Evolutionary conservation across 2,329 filamentous ascomycete genomes (phyloP).

Genomic region (Xenosphaeropsis pyriputrescens): DNA sequence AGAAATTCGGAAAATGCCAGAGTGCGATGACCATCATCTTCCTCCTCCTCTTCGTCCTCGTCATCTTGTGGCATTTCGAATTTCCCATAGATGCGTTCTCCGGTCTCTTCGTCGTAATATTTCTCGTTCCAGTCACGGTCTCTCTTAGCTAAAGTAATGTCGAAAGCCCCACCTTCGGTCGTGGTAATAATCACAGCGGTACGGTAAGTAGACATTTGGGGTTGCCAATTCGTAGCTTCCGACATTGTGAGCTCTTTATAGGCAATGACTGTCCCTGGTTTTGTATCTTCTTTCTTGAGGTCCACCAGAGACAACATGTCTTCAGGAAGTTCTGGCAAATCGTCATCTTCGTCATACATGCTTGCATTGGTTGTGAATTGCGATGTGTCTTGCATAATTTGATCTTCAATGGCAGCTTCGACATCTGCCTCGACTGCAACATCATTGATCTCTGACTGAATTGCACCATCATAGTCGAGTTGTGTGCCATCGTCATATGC

Average conservation of each 20-base stretch:
- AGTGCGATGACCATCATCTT: slow-evolving; percentile 45
- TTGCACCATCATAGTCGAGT: slow-evolving; percentile 10
- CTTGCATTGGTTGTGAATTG: slow-evolving; percentile 18
- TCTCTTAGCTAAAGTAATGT: slow-evolving; percentile 52
- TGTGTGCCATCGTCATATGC: slow-evolving; percentile 21
- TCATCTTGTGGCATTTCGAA: slow-evolving; percentile 61
- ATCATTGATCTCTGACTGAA: slow-evolving; percentile 10
- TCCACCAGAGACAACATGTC: slow-evolving; percentile 37
- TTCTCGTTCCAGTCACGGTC: slow-evolving; percentile 46
- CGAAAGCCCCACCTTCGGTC: slow-evolving; percentile 35
- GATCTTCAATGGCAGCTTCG: slow-evolving; percentile 15
- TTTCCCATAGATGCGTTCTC: slow-evolving; percentile 58
- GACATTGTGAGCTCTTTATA: slow-evolving; percentile 53
- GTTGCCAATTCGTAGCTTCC: slow-evolving; percentile 49
- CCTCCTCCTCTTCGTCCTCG: slow-evolving; percentile 33
- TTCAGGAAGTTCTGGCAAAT: slow-evolving; percentile 46
- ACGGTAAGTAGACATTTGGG: slow-evolving; percentile 41
- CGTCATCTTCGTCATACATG: slow-evolving; percentile 37
- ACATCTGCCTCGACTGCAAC: neutral
- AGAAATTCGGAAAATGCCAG: slow-evolving; percentile 48
- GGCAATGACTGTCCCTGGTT: slow-evolving; percentile 47
- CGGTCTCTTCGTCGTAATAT: slow-evolving; percentile 49
- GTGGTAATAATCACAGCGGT: slow-evolving; percentile 52
- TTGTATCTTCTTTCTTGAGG: slow-evolving; percentile 31
- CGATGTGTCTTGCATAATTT: slow-evolving; percentile 11